Conservation (phyloP, 495 filamentous ascomycete genomes). For the Xylaria longipes region DNA sequence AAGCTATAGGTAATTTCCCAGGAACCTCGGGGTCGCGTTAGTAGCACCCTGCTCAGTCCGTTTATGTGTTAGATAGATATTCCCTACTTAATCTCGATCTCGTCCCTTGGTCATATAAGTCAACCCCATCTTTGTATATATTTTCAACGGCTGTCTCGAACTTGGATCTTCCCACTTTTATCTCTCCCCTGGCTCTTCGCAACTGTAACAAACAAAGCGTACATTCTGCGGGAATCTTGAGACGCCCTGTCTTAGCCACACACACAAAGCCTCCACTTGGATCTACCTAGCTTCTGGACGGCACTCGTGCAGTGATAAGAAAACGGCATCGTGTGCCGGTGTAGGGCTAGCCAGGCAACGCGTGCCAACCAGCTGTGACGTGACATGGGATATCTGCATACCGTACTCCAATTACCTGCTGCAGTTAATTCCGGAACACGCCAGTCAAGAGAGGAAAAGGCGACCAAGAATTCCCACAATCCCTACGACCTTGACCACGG, state of each 20-base stretch:
- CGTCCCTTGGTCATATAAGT: constrained; percentile 8
- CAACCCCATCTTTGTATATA: constrained; percentile 13
- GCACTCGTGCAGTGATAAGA: constrained; percentile 13
- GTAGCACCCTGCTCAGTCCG: constrained; percentile 4
- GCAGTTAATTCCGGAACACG: constrained; percentile 7
- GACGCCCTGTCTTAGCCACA: constrained; percentile 13
- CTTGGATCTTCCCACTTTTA: constrained; percentile 12
- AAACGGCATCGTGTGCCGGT: constrained; percentile 3
- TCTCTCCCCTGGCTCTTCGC: background rate
- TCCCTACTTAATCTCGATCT: background rate
- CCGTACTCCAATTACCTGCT: constrained; percentile 18
- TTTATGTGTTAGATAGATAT: constrained; percentile 12
- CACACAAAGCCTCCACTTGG: background rate
- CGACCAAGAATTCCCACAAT: constrained; percentile 7
- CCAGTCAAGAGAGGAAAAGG: constrained; percentile 20
- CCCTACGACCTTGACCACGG: constrained; percentile 14
- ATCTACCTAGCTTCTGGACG: constrained; percentile 1
- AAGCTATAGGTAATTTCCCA: constrained; percentile 5
- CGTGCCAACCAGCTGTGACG: constrained; percentile 24
- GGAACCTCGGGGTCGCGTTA: background rate
- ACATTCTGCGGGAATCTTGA: background rate
- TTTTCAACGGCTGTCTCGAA: constrained; percentile 1
- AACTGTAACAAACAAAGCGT: background rate
- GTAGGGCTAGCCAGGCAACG: constrained; percentile 9
- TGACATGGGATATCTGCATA: constrained; percentile 28